Evolutionary conservation across 495 filamentous ascomycete genomes (phyloP).

Genomic region (Baudoinia panamericana): DNA sequence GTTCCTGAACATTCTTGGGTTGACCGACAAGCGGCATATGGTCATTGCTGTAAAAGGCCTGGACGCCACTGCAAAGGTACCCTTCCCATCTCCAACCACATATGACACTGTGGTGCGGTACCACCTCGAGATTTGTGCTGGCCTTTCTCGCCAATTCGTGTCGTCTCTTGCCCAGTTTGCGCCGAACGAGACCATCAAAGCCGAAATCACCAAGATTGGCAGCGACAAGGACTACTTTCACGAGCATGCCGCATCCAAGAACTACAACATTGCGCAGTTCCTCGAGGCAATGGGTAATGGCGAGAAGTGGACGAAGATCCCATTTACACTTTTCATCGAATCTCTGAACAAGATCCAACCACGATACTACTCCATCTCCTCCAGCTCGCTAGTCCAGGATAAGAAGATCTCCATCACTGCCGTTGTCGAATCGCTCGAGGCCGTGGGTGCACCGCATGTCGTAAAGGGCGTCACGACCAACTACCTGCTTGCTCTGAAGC

Average conservation of each 20-base stretch:
- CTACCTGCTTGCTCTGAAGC: conserved; percentile 88
- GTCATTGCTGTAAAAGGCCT: conserved; percentile 87
- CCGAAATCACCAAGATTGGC: conserved; percentile 77
- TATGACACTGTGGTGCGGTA: conserved; percentile 90
- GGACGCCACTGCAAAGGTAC: conserved; percentile 91
- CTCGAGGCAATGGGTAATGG: conserved; percentile 59
- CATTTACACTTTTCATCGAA: conserved; percentile 92
- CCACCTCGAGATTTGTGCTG: conserved; percentile 92
- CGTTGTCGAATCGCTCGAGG: conserved; percentile 70
- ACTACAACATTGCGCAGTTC: conserved; percentile 81
- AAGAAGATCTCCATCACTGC: conserved; percentile 89
- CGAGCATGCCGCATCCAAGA: conserved; percentile 65
- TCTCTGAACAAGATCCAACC: conserved; percentile 89
- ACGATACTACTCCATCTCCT: conserved; percentile 98
- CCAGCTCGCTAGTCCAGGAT: conserved; percentile 86
- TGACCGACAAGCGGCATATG: conserved; percentile 59
- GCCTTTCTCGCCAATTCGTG: conserved; percentile 92
- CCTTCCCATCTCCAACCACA: conserved; percentile 93
- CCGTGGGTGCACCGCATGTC: conserved; percentile 66
- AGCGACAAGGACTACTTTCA: conserved; percentile 95
- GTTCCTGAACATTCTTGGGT: conserved; percentile 67
- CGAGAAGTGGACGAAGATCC: conserved; percentile 66
- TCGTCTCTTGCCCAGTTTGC: conserved; percentile 79
- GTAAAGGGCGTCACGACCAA: conserved; percentile 95
- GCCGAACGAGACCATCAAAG: conserved; percentile 68